Evolutionary conservation across 306 rosid genomes (phyloP).

Genomic region (Amphicarpaea edgeworthii): DNA sequence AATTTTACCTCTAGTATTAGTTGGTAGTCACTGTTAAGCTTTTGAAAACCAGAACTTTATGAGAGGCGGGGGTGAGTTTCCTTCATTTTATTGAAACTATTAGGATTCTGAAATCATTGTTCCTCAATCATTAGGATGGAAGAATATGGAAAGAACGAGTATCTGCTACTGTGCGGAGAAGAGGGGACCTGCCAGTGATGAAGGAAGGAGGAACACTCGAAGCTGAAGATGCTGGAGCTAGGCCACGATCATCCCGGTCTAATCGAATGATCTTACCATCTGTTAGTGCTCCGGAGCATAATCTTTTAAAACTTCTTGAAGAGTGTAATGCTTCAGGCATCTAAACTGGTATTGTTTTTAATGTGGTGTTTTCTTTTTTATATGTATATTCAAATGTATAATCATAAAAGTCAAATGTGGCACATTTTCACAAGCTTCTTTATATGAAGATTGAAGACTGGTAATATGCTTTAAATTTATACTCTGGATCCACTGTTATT

Average conservation of each 20-base stretch:
- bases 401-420: conserved; percentile 42
- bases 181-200: conserved; percentile 79
- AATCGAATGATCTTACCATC: conserved; percentile 85
- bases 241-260: conserved; percentile 59
- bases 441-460: conserved; percentile 32
- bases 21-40: background rate
- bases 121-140: conserved; percentile 72
- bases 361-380: conserved; percentile 36
- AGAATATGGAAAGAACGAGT: conserved; percentile 95
- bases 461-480: conserved; percentile 25
- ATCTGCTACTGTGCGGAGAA: conserved; percentile 74
- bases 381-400: conserved; percentile 45
- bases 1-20: background rate
- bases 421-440: conserved; percentile 30
- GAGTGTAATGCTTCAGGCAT: conserved; percentile 86
- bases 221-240: conserved; percentile 52
- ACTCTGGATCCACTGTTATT: conserved; percentile 10
- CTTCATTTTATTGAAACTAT: conserved; percentile 6
- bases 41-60: background rate
- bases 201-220: conserved; percentile 69
- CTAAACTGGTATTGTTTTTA: conserved; percentile 56
- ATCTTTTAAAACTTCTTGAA: conserved; percentile 82
- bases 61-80: background rate
- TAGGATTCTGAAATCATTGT: conserved; percentile 46
- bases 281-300: conserved; percentile 91